Evolutionary conservation across 192 early-diverging fungal genomes (phyloP).

Genomic region (Gamsiella multidivaricata): DNA sequence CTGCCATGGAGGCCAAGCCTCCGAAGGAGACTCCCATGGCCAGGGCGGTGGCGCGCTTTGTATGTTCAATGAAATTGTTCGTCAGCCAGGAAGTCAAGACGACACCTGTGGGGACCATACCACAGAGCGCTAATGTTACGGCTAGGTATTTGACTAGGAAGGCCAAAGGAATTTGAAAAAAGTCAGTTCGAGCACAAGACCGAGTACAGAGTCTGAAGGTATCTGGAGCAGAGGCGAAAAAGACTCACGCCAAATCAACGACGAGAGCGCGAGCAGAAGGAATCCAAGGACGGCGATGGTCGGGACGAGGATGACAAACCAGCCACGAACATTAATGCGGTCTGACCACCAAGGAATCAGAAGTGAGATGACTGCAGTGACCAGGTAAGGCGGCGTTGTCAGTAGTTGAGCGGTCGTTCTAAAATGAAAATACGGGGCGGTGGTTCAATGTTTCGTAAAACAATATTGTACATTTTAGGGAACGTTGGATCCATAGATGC

Average conservation of each 20-base stretch:
- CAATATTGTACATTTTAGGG: no score
- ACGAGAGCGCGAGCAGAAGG: slow-evolving; percentile 53
- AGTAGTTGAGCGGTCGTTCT: slow-evolving; percentile 55
- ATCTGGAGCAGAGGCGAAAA: slow-evolving; percentile 32
- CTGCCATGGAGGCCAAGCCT: slow-evolving; percentile 61
- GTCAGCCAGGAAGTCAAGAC: slow-evolving; percentile 62
- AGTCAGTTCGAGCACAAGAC: slow-evolving; percentile 8
- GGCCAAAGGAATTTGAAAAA: background rate
- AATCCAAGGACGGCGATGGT: slow-evolving; percentile 55
- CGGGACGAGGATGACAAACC: slow-evolving; percentile 49
- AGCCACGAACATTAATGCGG: slow-evolving; percentile 59
- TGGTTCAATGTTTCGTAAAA: no score
- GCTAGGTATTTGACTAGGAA: slow-evolving; percentile 15
- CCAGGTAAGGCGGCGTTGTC: slow-evolving; percentile 55
- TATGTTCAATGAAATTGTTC: slow-evolving; percentile 67
- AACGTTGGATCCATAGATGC: no score
- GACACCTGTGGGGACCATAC: slow-evolving; percentile 16
- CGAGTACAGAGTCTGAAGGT: slow-evolving; percentile 23
- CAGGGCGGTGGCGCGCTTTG: slow-evolving; percentile 67
- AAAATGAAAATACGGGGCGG: no score
- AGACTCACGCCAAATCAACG: slow-evolving; percentile 32
- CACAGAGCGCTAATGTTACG: slow-evolving; percentile 17
- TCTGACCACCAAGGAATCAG: slow-evolving; percentile 63
- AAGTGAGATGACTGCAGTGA: slow-evolving; percentile 42
- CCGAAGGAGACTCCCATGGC: slow-evolving; percentile 64